Base-by-base conservation (phyloP, 257 asterid species). In the Petrea volubilis region DNA sequence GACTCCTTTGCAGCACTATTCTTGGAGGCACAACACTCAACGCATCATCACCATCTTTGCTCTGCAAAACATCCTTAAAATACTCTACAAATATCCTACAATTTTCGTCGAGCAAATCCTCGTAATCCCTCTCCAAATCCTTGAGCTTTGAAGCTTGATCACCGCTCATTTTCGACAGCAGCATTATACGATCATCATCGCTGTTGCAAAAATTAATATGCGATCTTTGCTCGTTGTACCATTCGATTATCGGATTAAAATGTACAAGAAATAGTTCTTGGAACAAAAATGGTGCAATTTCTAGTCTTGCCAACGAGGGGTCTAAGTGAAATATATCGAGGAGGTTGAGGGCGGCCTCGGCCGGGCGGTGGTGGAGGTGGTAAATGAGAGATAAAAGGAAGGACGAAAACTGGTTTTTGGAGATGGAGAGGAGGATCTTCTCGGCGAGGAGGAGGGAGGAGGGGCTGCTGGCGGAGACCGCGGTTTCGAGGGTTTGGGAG, bases 371-470 rank as follows among this genome's bases (percentile, higher is more conserved):
- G 67, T 71, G 67, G 29, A 85, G 74, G 3, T 83, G 31, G 75
- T 87, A 64, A 55, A 86, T 53, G 1, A 91, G 76, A 0, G 97
- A 85, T 6, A 87, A 59, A 14, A 91, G 84, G 51, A 85, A 88
- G 0, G 84, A 78, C 2, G 93, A 82, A 71, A 82, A 82, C 1
- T 87, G 55, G 59, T 51, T 78, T 27, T 52, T 47, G 2, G 90
- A 57, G 34, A 60, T 72, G 55, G 88, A 81, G 29, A 74, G 72
- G 69, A 88, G 95, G 75, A 87, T 85, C 56, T 77, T 89, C 33
- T 82, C 87, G 0, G 85, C 84, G 0, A 81, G 84, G 70, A 84
- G 88, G 76, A 91, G 94, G 15, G 94, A 88, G 12, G 95, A 86
- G 57, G 85, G 58, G 74, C 74, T 73, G 44, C 83, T 28, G 66